Evolutionary conservation across 129 eudicot genomes (phyloP).

Genomic region (Glebionis coronaria): DNA sequence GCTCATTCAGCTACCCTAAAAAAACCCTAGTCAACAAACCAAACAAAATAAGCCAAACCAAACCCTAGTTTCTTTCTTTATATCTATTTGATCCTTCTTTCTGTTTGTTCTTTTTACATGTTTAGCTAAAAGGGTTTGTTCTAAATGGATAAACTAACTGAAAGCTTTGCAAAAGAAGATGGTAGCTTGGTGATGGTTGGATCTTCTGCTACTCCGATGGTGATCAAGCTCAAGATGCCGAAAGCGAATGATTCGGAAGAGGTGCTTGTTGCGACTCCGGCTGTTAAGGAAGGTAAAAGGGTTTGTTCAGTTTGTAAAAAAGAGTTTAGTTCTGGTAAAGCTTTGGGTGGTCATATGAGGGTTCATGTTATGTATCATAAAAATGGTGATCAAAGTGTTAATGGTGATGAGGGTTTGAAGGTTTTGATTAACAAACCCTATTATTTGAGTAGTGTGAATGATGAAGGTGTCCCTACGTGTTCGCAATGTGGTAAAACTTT

Average conservation of each 20-base stretch:
- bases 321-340: slow-evolving; percentile 60
- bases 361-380: slow-evolving; percentile 32
- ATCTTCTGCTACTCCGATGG: slow-evolving; percentile 20
- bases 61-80: not conserved
- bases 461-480: too few relatives aligned
- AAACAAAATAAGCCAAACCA: too few relatives aligned
- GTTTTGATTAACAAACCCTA: slow-evolving; percentile 32
- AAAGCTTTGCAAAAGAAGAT: not conserved
- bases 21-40: not conserved
- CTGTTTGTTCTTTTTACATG: not conserved
- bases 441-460: too few relatives aligned
- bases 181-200: not conserved
- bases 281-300: slow-evolving; percentile 19
- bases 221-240: slow-evolving; percentile 40
- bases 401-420: not conserved
- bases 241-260: slow-evolving; percentile 16
- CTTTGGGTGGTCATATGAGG: slow-evolving; percentile 79
- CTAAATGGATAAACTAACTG: slow-evolving; percentile 12
- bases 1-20: not conserved
- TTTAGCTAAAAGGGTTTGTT: slow-evolving; percentile 11
- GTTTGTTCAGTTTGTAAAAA: slow-evolving; percentile 47
- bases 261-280: too few relatives aligned
- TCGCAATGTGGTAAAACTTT: too few relatives aligned
- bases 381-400: not conserved
- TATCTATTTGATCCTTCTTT: not conserved